Conservation (phyloP, 2,329 filamentous ascomycete species). For the Incumbomyces delicatus region DNA sequence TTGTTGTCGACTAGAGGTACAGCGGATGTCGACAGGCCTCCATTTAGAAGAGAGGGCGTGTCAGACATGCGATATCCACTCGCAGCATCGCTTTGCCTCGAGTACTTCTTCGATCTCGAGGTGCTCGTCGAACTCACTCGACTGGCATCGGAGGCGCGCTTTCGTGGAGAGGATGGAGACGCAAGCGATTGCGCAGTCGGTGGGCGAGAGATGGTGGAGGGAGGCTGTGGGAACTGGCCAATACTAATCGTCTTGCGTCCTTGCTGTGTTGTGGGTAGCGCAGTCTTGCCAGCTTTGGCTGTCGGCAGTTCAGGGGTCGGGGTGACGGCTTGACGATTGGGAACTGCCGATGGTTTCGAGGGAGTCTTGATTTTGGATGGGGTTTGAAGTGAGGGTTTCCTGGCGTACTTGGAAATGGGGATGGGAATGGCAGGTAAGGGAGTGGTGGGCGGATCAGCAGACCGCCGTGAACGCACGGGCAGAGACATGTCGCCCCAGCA, state of each 20-base stretch:
- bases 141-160: slow-evolving; percentile 37
- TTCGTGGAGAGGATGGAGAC: slow-evolving; percentile 25
- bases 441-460: slow-evolving; percentile 58
- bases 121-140: slow-evolving; percentile 24
- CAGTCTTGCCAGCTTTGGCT: slow-evolving; percentile 35
- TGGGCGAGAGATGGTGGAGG: slow-evolving; percentile 55
- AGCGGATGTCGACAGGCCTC: slow-evolving; percentile 65
- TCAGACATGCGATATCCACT: slow-evolving; percentile 39
- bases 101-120: slow-evolving; percentile 45
- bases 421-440: slow-evolving; percentile 66
- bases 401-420: slow-evolving; percentile 52
- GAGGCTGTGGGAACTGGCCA: slow-evolving; percentile 85
- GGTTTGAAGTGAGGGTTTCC: slow-evolving; percentile 50
- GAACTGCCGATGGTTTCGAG: slow-evolving; percentile 38
- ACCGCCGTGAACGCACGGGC: slow-evolving; percentile 43
- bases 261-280: slow-evolving; percentile 50
- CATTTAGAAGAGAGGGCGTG: slow-evolving; percentile 69
- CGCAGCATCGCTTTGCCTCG: slow-evolving; percentile 46
- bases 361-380: slow-evolving; percentile 30
- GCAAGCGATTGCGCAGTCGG: slow-evolving; percentile 45
- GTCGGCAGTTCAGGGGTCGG: slow-evolving; percentile 47
- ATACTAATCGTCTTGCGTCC: slow-evolving; percentile 86
- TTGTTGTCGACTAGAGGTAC: slow-evolving; percentile 48
- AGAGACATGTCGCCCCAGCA: slow-evolving; percentile 6
- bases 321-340: slow-evolving; percentile 38